Percentiles rank a stretch among this genome's conserved stretches.
phyloP scores from a whole-genome alignment of 768 basidiomycete species.

The Cystobasidiopsis lactophilus region DNA sequence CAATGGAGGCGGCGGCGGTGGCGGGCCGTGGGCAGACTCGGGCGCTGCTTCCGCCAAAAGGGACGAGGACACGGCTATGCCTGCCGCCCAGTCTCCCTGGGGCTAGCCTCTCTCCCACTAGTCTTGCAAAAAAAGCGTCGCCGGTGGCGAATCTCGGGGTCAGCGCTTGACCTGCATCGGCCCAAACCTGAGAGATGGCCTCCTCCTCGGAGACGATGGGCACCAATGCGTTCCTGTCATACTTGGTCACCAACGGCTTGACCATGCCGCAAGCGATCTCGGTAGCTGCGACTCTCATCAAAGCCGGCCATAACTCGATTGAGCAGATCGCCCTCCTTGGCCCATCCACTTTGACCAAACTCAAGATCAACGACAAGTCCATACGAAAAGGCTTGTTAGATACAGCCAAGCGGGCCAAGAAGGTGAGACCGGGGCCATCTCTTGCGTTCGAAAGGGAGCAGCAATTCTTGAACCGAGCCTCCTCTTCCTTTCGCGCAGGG shows the following conservation, averaged over 20 bases:
- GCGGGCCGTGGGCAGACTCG: neutral
- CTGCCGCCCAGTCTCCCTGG: neutral
- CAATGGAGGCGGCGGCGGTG: neutral
- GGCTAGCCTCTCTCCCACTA: neutral
- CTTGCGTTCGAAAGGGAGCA: conserved; percentile 2
- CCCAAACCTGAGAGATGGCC: neutral
- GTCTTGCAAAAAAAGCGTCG: neutral
- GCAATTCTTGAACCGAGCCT: neutral
- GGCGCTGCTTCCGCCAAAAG: neutral
- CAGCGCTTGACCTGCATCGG: neutral
- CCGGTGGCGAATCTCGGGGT: too few species aligned
- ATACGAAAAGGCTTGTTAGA: conserved; percentile 37
- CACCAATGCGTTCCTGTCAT: neutral
- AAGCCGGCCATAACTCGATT: conserved; percentile 2
- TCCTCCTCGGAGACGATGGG: neutral
- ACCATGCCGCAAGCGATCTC: conserved; percentile 45
- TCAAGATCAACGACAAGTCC: conserved; percentile 40
- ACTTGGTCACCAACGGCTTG: conserved; percentile 28
- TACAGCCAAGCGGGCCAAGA: conserved; percentile 24
- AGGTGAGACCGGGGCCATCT: neutral
- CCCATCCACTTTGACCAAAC: conserved; percentile 34
- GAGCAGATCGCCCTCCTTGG: neutral
- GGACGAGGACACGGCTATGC: neutral
- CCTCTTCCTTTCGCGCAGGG: neutral
- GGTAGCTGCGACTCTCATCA: conserved; percentile 36